Base-by-base conservation (phyloP, 2,329 filamentous ascomycete genomes). In the Stemphylium beticola region DNA sequence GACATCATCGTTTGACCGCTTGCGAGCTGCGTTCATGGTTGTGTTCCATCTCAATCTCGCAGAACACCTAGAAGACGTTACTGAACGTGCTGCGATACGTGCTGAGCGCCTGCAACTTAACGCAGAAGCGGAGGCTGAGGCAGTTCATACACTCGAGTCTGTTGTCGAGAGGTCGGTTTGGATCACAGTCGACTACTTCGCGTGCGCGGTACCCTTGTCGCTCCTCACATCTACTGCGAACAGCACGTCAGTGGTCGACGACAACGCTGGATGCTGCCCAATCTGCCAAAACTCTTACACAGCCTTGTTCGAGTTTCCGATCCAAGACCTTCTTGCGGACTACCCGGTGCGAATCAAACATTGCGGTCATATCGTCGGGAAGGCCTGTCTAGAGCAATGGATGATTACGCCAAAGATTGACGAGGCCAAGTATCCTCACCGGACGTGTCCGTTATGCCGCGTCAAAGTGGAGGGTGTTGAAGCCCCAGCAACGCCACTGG, bases 341-440 rank as follows among this genome's bases (percentile, higher is more conserved):
- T 68, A 57, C 24, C 64, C 65, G 7, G 61, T 67, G 2, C 59
- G 61, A 2, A 68, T 69, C 45, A 69, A 68, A 31, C 47, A 66
- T 43, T 69, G 67, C 31, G 65, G 67, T 2, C 67, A 69, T 39
- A 24, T 67, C 14, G 37, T 68, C 4, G 67, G 67, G 4, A 69
- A 66, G 31, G 18, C 45, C 0, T 69, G 67, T 44, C 57, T 69
- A 4, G 62, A 66, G 49, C 50, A 49, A 22, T 69, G 65, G 67
- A 65, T 68, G 60, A 14, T 40, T 3, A 66, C 62, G 2, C 65
- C 64, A 1, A 60, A 63, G 34, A 60, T 59, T 1, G 57, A 67
- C 11, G 53, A 57, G 20, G 64, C 64, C 0, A 65, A 60, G 33
- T 66, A 64, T 11, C 62, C 65, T 5, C 17, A 62, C 12, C 58